Evolutionary conservation across 1,139 yeast species (phyloP).

Genomic region (Diutina neorugosa): DNA sequence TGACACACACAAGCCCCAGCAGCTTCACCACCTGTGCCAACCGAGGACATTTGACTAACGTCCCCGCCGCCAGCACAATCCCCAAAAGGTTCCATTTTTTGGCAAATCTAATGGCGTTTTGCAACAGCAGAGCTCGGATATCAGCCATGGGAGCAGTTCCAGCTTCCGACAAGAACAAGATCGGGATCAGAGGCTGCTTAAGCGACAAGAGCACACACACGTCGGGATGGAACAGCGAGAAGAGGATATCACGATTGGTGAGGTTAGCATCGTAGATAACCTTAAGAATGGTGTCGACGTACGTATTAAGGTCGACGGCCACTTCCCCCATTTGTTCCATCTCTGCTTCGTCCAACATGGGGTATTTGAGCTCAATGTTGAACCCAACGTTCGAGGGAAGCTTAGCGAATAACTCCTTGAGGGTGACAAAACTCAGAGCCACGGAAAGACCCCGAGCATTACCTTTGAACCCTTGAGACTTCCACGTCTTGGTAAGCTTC

Average conservation of each 20-base stretch:
- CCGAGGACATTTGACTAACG: slow-evolving; percentile 78
- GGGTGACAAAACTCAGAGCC: slow-evolving; percentile 84
- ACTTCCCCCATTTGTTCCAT: slow-evolving; percentile 79
- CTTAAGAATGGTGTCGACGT: slow-evolving; percentile 77
- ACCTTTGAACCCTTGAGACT: slow-evolving; percentile 80
- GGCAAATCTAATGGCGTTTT: slow-evolving; percentile 85
- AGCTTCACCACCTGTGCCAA: slow-evolving; percentile 82
- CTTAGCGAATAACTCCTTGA: slow-evolving; percentile 72
- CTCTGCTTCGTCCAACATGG: slow-evolving; percentile 91
- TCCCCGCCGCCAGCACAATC: slow-evolving; percentile 79
- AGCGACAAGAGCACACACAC: slow-evolving; percentile 73
- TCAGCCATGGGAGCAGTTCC: slow-evolving; percentile 84
- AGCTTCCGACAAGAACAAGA: slow-evolving; percentile 77
- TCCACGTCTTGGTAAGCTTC: slow-evolving; percentile 81
- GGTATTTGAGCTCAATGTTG: slow-evolving; percentile 90
- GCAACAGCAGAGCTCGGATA: slow-evolving; percentile 75
- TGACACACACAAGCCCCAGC: slow-evolving; percentile 85
- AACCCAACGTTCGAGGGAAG: slow-evolving; percentile 81
- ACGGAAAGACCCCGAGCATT: slow-evolving; percentile 82
- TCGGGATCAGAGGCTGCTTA: slow-evolving; percentile 90
- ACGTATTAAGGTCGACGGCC: slow-evolving; percentile 73
- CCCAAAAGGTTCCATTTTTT: slow-evolving; percentile 89
- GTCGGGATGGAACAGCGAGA: slow-evolving; percentile 93
- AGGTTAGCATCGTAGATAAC: slow-evolving; percentile 66
- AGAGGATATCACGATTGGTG: slow-evolving; percentile 73